A percentile compares a stretch with the other conserved stretches of the same genome.
Evolutionary conservation across 176 grass and related monocot genomes (phyloP).

Genomic region (Oryza nivara): DNA sequence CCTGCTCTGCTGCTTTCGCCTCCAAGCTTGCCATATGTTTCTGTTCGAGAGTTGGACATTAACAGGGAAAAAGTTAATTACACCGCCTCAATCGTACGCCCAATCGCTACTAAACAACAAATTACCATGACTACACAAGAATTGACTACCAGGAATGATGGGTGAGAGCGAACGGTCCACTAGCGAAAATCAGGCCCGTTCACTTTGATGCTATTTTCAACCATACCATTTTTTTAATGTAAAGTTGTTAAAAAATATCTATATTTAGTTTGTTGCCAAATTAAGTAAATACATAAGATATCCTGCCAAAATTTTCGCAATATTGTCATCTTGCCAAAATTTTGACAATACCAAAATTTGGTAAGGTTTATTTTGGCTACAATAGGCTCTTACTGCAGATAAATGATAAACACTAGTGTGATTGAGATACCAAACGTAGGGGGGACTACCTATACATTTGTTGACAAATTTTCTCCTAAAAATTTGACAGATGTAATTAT

Average conservation of each 20-base stretch:
- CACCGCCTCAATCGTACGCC: neutral
- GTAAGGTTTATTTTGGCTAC: no score
- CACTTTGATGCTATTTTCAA: no score
- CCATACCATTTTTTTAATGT: no score
- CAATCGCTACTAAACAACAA: neutral
- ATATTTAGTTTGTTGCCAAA: no score
- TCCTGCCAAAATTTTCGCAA: no score
- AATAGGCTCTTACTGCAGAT: neutral
- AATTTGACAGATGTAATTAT: no score
- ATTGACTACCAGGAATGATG: neutral
- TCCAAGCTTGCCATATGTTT: conserved; percentile 92
- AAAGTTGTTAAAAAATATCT: no score
- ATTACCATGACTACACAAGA: neutral
- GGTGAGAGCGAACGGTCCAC: neutral
- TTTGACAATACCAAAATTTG: no score
- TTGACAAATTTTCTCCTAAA: no score
- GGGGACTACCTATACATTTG: no score
- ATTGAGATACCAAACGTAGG: neutral
- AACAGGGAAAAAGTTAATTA: neutral
- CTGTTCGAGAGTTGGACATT: conserved; percentile 30
- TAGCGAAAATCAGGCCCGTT: neutral
- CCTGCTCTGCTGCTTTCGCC: conserved; percentile 77
- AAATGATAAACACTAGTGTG: neutral
- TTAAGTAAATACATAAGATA: no score
- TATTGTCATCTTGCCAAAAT: no score